Conservation (phyloP, 148 eudicot species). For the Persicaria maculosa region DNA sequence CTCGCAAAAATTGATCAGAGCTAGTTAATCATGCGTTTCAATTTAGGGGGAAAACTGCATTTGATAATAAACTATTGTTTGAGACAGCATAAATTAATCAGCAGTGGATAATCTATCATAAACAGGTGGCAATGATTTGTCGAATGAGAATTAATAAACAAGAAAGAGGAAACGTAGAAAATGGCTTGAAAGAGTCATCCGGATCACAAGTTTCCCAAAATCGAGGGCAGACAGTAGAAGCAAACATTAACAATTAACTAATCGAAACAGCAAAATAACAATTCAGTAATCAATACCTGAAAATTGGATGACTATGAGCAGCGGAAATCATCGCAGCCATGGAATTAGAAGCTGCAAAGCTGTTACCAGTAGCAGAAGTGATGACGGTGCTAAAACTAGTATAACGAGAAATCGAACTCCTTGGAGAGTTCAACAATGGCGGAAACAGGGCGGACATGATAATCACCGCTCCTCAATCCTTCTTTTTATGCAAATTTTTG, state of each 20-base stretch:
- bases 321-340: conserved; percentile 6
- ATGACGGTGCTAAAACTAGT: not conserved
- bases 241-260: not conserved
- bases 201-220: not conserved
- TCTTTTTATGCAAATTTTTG: not conserved
- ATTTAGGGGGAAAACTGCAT: not conserved
- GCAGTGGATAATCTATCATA: not conserved
- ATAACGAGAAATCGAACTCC: not conserved
- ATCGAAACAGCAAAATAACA: not conserved
- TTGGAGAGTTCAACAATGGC: conserved; percentile 7
- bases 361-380: not conserved
- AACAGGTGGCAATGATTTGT: not conserved
- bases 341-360: conserved; percentile 7
- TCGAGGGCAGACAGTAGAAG: conserved; percentile 1
- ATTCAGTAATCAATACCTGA: not conserved
- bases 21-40: not conserved
- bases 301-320: conserved; percentile 3
- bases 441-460: conserved; percentile 1
- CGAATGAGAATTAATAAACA: not conserved
- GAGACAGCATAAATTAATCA: not conserved
- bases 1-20: not conserved
- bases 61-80: not conserved
- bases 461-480: not conserved
- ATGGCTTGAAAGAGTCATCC: not conserved
- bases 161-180: conserved; percentile 5